Evolutionary conservation across 1,284 basidiomycete genomes (phyloP), one percentile per base, ranked within the genome.

Genomic region (Boletus smithii): DNA sequence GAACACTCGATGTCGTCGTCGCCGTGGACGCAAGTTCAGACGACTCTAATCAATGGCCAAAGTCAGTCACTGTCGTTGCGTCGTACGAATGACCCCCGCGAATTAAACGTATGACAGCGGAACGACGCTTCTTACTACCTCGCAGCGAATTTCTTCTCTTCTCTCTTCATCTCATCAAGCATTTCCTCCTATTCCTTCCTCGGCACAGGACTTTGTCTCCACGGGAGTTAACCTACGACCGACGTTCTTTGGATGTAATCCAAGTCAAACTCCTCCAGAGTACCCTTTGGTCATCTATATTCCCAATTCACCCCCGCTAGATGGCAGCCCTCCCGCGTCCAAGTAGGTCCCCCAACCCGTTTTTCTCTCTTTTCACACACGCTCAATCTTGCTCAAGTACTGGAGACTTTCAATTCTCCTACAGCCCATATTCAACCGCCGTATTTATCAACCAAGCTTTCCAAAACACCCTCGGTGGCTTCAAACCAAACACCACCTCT

Each of bases 231-330:
- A 83, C 62, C 72, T 73, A 32, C 76, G 87, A 16, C 79, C 87
- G 6, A 83, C 83, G 0, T 89, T 91, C 66, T 91, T 89, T 66
- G 88, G 88, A 1, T 90, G 87, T 59, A 67, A 82, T 57, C 80
- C 81, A 10, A 61, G 39, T n/a, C 62, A 72, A 46, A 67, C 34
- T 10, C 73, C 78, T 11, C 67, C 77, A 1, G 76, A 78, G 49
- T 82, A 71, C 51, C 82, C 82, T 0, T 54, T 85, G 24, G 58
- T 84, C 18, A 73, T 84, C 14, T 82, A 80, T 49, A 66, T 85
- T n/a, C 83, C 83, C 4, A 85, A 83, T 57, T 70, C 79, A 20
- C 81, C 82, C 8, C 83, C 83, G 3, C 57, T 80, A 26, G 73
- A 73, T 49, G 82, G 83, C 7, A 71, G 69, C 44, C 57, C 73